A percentile compares a stretch with the other conserved stretches of the same genome.
Evolutionary conservation across 1,284 basidiomycete species (phyloP).

Genomic region (Boletus mariae): DNA sequence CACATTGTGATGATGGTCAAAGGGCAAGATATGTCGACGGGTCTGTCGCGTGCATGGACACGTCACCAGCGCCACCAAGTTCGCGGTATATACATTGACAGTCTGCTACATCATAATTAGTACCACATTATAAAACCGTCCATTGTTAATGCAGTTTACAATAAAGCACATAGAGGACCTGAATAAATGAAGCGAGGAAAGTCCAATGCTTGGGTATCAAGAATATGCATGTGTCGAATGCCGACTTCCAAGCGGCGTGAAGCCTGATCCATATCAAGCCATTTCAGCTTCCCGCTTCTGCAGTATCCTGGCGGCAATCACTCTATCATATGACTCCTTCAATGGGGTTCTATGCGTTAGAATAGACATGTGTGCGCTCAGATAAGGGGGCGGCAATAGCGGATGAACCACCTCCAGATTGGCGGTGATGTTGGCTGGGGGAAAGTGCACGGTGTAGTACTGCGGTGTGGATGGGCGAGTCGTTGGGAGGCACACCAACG

Average conservation of each 20-base stretch:
- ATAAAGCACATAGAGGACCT: constrained; percentile 23
- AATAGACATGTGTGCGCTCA: constrained; percentile 64
- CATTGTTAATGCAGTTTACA: constrained; percentile 20
- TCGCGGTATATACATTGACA: not conserved
- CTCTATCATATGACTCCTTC: constrained; percentile 65
- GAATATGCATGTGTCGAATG: constrained; percentile 7
- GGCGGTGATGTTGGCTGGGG: constrained; percentile 48
- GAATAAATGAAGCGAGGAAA: constrained; percentile 23
- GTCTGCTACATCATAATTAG: not conserved
- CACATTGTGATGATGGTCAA: constrained; percentile 42
- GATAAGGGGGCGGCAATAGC: constrained; percentile 64
- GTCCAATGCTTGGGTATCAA: constrained; percentile 26
- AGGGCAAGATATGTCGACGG: not conserved
- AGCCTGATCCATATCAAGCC: constrained; percentile 1
- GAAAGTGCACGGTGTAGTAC: constrained; percentile 47
- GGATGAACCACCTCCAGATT: constrained; percentile 60
- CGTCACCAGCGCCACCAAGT: constrained; percentile 24
- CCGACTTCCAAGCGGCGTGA: not conserved
- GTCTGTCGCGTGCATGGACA: constrained; percentile 11
- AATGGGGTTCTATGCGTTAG: constrained; percentile 60
- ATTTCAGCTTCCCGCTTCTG: constrained; percentile 22
- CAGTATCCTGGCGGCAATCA: constrained; percentile 50
- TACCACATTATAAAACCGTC: constrained; percentile 9
- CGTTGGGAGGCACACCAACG: constrained; percentile 54
- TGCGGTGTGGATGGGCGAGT: constrained; percentile 54